A percentile compares a stretch with the other conserved stretches of the same genome.
phyloP scores from a whole-genome alignment of 2,329 filamentous ascomycete genomes.

The Huntiella decipiens region DNA sequence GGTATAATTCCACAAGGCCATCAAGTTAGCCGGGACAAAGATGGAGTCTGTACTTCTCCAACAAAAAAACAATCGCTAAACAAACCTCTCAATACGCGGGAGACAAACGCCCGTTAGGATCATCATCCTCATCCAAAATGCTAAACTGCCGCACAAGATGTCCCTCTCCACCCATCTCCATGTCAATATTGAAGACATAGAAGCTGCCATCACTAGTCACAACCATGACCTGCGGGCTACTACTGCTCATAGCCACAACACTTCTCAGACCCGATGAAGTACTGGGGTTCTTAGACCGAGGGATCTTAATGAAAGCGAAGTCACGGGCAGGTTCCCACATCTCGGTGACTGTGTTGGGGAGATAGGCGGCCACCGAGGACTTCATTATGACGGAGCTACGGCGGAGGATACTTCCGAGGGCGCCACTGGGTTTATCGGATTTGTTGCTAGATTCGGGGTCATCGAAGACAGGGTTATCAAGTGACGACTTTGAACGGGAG shows the following conservation, averaged over 20 bases:
- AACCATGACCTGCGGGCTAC: conserved; percentile 90
- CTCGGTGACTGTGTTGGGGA: conserved; percentile 84
- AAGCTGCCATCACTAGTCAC: conserved; percentile 92
- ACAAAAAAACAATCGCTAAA: neutral
- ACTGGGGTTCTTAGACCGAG: conserved; percentile 28
- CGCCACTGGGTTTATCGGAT: conserved; percentile 28
- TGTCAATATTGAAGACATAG: conserved; percentile 86
- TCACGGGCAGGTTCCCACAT: conserved; percentile 94
- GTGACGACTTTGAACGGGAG: conserved; percentile 15
- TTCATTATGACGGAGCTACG: conserved; percentile 88
- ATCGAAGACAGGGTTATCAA: neutral
- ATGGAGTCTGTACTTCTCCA: neutral
- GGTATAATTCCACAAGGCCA: no score
- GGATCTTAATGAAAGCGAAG: conserved; percentile 92
- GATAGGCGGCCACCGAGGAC: conserved; percentile 73
- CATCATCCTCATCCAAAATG: neutral
- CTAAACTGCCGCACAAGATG: conserved; percentile 68
- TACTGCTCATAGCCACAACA: conserved; percentile 95
- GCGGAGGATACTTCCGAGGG: conserved; percentile 77
- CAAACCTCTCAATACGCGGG: neutral
- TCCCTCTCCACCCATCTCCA: conserved; percentile 87
- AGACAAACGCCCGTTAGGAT: neutral
- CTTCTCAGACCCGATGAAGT: conserved; percentile 36
- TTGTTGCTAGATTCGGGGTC: neutral
- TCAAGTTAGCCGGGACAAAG: neutral